phyloP scores from a whole-genome alignment of 2,329 filamentous ascomycete genomes.

The Colletotrichum orchidophilum region DNA sequence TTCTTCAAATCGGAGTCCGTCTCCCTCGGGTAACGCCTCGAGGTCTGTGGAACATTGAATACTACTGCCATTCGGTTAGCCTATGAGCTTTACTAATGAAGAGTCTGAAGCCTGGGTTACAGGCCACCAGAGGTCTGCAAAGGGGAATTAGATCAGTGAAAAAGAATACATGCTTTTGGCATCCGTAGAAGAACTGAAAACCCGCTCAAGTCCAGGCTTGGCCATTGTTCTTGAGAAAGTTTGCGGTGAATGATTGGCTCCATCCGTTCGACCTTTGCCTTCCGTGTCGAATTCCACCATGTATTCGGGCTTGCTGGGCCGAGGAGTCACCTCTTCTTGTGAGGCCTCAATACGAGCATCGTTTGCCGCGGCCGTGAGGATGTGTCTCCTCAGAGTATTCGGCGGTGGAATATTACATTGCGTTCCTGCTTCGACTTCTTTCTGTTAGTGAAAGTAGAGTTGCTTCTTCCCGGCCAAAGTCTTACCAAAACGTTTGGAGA shows the following conservation, averaged over 20 bases:
- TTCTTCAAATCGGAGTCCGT: not conserved
- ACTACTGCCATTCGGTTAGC: no score
- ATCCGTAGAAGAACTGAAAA: not conserved
- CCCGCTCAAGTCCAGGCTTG: not conserved
- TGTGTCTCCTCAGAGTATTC: not conserved
- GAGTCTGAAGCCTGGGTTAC: no score
- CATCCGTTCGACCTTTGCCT: not conserved
- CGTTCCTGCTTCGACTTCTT: not conserved
- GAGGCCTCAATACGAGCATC: not conserved
- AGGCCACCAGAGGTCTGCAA: no score
- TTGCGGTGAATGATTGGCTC: not conserved
- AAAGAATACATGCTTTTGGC: not conserved
- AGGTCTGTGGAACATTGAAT: no score
- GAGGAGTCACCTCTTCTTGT: not conserved
- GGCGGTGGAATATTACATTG: not conserved
- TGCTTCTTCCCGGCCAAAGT: not conserved
- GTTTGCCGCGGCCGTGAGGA: not conserved
- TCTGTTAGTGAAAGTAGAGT: not conserved
- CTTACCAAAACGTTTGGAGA: not conserved
- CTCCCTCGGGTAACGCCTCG: no score
- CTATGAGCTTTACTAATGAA: no score
- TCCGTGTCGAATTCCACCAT: not conserved
- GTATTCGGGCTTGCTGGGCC: not conserved
- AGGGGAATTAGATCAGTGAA: no score
- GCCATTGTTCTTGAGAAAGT: not conserved